Conservation (phyloP, 1,284 basidiomycete genomes). For the Boletus sp. region DNA sequence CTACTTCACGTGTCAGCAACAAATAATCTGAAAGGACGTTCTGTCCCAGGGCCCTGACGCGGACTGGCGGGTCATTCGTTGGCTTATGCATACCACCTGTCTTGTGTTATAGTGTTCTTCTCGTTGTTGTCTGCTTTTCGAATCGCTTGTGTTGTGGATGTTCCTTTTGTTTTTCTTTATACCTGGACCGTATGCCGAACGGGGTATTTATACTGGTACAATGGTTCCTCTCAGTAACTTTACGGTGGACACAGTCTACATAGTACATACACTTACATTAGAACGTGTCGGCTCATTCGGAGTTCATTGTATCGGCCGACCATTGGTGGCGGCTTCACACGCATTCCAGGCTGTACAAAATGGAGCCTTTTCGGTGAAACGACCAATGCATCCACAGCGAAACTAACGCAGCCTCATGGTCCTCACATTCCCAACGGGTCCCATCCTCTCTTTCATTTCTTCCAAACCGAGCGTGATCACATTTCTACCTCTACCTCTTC, state of each 20-base stretch:
- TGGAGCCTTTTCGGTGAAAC: too few relatives aligned
- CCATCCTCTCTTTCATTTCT: not conserved
- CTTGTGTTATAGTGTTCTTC: not conserved
- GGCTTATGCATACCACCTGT: not conserved
- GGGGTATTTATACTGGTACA: slow-evolving; percentile 2
- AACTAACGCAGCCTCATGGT: slow-evolving; percentile 26
- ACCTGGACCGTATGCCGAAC: slow-evolving; percentile 4
- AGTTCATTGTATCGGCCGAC: slow-evolving; percentile 14
- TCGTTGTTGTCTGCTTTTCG: slow-evolving; percentile 3
- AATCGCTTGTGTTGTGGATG: slow-evolving; percentile 1
- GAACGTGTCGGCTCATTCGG: slow-evolving; percentile 16
- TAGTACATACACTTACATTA: not conserved
- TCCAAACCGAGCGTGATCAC: not conserved
- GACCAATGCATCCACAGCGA: slow-evolving; percentile 24
- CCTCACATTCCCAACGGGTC: not conserved
- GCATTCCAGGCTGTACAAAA: not conserved
- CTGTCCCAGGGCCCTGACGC: not conserved
- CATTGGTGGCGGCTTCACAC: slow-evolving; percentile 10
- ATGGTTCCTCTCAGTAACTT: not conserved
- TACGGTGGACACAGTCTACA: not conserved
- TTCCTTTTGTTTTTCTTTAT: not conserved
- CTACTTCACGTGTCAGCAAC: slow-evolving; percentile 8
- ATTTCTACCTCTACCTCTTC: not conserved
- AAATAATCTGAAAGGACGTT: slow-evolving; percentile 11
- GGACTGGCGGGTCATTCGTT: not conserved